phyloP scores from a whole-genome alignment of 345 rosid genomes.

The Limnanthes douglasii region DNA sequence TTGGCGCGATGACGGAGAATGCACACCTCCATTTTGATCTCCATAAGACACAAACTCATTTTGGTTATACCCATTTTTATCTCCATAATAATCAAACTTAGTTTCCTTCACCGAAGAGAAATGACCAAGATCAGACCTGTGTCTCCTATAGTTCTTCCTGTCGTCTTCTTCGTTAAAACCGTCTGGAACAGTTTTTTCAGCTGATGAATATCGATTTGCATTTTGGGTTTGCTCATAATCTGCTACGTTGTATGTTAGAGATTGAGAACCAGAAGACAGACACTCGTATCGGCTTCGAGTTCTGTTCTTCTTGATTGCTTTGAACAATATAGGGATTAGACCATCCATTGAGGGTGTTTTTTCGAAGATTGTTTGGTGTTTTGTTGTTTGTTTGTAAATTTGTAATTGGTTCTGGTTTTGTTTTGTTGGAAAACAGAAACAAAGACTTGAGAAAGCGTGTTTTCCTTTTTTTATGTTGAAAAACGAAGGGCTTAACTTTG shows the following conservation, averaged over 20 bases:
- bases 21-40: slow-evolving; percentile 4
- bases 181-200: no score
- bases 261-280: slow-evolving; percentile 36
- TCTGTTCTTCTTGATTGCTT: slow-evolving; percentile 45
- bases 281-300: slow-evolving; percentile 56
- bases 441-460: not conserved
- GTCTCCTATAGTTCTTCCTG: slow-evolving; percentile 25
- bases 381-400: slow-evolving; percentile 1
- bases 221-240: no score
- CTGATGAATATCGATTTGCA: no score
- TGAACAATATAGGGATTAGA: slow-evolving; percentile 51
- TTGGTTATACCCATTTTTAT: no score
- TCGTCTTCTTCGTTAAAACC: no score
- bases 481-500: slow-evolving; percentile 7
- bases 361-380: not conserved
- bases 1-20: slow-evolving; percentile 13
- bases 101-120: slow-evolving; percentile 19
- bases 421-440: slow-evolving; percentile 8
- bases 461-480: slow-evolving; percentile 4
- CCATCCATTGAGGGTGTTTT: slow-evolving; percentile 48
- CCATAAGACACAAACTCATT: no score
- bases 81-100: no score
- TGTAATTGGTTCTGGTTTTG: no score
- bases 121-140: slow-evolving; percentile 32
- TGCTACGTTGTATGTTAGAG: slow-evolving; percentile 19